These are phyloP conservation scores for Croton setiger DNA, from an alignment of 441 rosid genomes.

Conservation along the genomic window DNA sequence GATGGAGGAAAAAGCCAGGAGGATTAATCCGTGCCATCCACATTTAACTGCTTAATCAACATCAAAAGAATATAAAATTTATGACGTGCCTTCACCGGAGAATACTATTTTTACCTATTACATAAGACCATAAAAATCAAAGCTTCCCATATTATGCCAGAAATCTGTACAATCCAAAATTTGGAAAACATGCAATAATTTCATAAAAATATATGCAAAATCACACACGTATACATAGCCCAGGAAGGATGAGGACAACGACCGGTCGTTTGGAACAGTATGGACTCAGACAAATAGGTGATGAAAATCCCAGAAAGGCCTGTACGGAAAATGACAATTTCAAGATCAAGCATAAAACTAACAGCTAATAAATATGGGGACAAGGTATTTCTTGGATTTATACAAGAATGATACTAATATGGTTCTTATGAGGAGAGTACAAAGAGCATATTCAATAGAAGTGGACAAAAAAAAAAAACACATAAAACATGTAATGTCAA, in stretches of 20 bases:
- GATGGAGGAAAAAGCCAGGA: background rate
- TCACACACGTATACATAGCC: too few species aligned
- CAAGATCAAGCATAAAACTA: background rate
- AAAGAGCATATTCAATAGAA: slow-evolving; percentile 12
- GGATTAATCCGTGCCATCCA: background rate
- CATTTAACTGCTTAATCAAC: background rate
- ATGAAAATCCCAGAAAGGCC: background rate
- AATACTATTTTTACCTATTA: background rate
- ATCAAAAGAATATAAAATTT: too few species aligned
- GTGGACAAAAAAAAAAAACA: background rate
- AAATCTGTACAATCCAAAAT: too few species aligned
- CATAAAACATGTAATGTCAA: background rate
- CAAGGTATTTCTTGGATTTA: background rate
- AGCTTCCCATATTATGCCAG: too few species aligned
- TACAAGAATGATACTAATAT: background rate
- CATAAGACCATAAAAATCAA: background rate
- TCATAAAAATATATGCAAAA: too few species aligned
- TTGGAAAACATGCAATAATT: background rate
- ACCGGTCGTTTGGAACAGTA: background rate
- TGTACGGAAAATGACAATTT: background rate
- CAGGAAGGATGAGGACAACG: too few species aligned
- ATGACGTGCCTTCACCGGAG: background rate
- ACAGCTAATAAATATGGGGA: too few species aligned
- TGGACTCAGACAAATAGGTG: background rate
- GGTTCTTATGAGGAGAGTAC: slow-evolving; percentile 15